Evolutionary conservation across 805 yeast genomes (phyloP).

Genomic region (Hanseniaspora meyeri): DNA sequence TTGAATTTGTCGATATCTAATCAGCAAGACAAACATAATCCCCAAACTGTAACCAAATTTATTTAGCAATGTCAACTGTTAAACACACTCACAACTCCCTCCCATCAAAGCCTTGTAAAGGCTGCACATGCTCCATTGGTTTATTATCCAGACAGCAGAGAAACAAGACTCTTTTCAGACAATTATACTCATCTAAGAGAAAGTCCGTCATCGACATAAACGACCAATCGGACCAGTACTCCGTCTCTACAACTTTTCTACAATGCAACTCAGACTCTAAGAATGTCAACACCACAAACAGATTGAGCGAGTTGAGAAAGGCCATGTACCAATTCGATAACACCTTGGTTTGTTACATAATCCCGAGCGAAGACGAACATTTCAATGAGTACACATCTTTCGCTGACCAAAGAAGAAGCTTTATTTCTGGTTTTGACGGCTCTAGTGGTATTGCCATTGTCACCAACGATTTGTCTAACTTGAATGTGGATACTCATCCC

Average conservation of each 20-base stretch:
- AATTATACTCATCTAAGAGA: conserved; percentile 18
- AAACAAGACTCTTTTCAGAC: conserved; percentile 41
- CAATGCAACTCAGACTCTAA: conserved; percentile 26
- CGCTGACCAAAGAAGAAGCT: conserved; percentile 72
- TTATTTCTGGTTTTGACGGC: conserved; percentile 80
- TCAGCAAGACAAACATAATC: no score
- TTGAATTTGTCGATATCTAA: no score
- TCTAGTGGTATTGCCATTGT: conserved; percentile 88
- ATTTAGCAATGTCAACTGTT: conserved; percentile 4
- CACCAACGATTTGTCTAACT: conserved; percentile 36
- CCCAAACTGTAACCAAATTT: no score
- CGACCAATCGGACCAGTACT: conserved; percentile 27
- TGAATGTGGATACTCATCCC: conserved; percentile 29
- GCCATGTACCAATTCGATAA: conserved; percentile 46
- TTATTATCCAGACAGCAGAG: conserved; percentile 54
- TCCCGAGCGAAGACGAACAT: conserved; percentile 88
- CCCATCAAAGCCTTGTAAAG: conserved; percentile 44
- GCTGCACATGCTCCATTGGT: conserved; percentile 81
- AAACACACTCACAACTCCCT: conserved; percentile 19
- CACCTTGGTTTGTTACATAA: conserved; percentile 53
- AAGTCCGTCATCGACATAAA: conserved; percentile 16
- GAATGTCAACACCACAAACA: conserved; percentile 44
- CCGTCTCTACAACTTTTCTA: conserved; percentile 23
- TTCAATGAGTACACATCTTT: conserved; percentile 78
- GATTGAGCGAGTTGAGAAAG: conserved; percentile 48